phyloP scores from a whole-genome alignment of 805 yeast genomes.

The Kodamaea sagamina region DNA sequence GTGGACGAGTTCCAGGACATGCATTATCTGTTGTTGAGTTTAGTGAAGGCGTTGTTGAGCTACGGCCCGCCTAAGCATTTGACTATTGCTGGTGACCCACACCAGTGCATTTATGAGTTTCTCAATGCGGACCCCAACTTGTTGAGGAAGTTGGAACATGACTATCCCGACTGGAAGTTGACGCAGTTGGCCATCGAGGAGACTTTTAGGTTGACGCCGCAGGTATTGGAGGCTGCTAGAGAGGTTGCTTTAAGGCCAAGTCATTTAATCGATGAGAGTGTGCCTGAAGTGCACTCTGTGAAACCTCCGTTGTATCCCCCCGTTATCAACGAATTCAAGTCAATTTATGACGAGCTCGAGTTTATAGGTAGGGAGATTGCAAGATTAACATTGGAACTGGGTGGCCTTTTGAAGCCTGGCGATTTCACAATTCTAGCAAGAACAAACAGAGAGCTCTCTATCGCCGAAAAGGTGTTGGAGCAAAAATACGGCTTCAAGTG shows the following conservation, averaged over 20 bases:
- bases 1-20: conserved; percentile 80
- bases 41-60: conserved; percentile 42
- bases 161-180: conserved; percentile 23
- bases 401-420: conserved; percentile 41
- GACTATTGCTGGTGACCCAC: conserved; percentile 69
- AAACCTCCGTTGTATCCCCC: conserved; percentile 27
- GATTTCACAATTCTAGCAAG: conserved; percentile 58
- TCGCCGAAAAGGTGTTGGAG: conserved; percentile 34
- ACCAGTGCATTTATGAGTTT: conserved; percentile 70
- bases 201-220: conserved; percentile 64
- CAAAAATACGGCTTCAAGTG: conserved; percentile 43
- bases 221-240: conserved; percentile 49
- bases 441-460: conserved; percentile 51
- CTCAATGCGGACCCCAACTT: conserved; percentile 51
- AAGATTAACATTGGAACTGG: conserved; percentile 41
- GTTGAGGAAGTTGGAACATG: conserved; percentile 25
- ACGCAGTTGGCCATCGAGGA: conserved; percentile 44
- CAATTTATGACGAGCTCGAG: conserved; percentile 38
- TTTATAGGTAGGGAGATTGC: conserved; percentile 49
- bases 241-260: conserved; percentile 19
- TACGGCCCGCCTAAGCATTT: conserved; percentile 48
- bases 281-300: conserved; percentile 14
- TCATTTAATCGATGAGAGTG: conserved; percentile 7
- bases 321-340: conserved; percentile 18
- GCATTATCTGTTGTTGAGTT: conserved; percentile 49